Percentiles rank a stretch among this genome's conserved stretches.
These are phyloP conservation scores for Leucosporidium creatinivorum DNA, from an alignment of 768 basidiomycete genomes.

Conservation along the genomic window DNA sequence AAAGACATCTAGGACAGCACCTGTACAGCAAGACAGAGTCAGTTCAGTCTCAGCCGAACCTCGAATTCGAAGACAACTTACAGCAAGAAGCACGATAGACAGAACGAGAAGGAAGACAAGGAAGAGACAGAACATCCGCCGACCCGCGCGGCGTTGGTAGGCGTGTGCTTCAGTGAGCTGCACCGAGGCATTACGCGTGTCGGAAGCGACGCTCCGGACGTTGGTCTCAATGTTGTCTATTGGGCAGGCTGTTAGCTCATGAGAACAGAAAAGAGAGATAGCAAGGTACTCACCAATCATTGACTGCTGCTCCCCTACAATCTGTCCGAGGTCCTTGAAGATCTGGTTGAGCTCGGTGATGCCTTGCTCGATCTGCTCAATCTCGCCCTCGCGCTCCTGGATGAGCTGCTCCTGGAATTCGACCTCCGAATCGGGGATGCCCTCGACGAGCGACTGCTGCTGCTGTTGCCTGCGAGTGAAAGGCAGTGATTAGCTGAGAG, in stretches of 20 bases:
- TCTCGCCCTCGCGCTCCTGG: conserved; percentile 87
- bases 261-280: neutral
- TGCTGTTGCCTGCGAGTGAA: conserved; percentile 11
- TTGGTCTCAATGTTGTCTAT: conserved; percentile 93
- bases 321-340: conserved; percentile 88
- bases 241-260: no score
- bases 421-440: conserved; percentile 52
- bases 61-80: conserved; percentile 48
- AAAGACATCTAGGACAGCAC: neutral
- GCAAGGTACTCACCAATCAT: conserved; percentile 69
- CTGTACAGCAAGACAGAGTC: no score
- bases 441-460: conserved; percentile 40
- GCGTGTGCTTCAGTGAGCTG: conserved; percentile 84
- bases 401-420: conserved; percentile 94
- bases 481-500: no score
- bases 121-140: conserved; percentile 81
- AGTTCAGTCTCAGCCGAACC: no score
- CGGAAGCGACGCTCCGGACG: conserved; percentile 72
- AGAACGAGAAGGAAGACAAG: conserved; percentile 77
- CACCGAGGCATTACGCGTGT: conserved; percentile 72
- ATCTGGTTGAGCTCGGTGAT: conserved; percentile 95
- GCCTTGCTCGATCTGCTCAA: conserved; percentile 90
- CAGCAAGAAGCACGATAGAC: conserved; percentile 82
- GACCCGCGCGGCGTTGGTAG: conserved; percentile 89
- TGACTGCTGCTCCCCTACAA: conserved; percentile 87